Evolutionary conservation across 208 protist species (phyloP).

Genomic region (Kentomonas sorsogonicus): DNA sequence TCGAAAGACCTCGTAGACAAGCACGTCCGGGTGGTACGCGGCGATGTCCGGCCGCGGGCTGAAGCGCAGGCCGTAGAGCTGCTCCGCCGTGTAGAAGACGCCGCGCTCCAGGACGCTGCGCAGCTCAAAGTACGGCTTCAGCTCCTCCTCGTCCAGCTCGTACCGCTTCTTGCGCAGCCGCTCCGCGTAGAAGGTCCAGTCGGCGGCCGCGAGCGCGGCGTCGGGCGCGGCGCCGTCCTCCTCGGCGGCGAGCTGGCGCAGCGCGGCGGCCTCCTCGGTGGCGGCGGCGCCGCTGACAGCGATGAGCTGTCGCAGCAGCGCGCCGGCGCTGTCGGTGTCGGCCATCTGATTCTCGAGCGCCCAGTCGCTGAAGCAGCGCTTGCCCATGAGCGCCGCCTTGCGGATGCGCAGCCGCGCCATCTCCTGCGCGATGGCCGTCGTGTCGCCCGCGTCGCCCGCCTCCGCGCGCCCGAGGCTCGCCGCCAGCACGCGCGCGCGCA

Average conservation of each 20-base stretch:
- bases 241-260: slow-evolving; percentile 18
- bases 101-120: slow-evolving; percentile 39
- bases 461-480: slow-evolving; percentile 24
- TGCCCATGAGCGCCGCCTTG: slow-evolving; percentile 39
- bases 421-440: slow-evolving; percentile 20
- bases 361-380: slow-evolving; percentile 48
- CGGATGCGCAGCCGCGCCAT: slow-evolving; percentile 28
- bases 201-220: slow-evolving; percentile 32
- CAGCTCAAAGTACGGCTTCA: slow-evolving; percentile 55
- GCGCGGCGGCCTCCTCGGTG: slow-evolving; percentile 24
- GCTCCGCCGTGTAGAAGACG: slow-evolving; percentile 44
- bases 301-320: slow-evolving; percentile 23
- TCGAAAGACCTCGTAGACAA: slow-evolving; percentile 38
- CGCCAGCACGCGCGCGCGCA: slow-evolving; percentile 33
- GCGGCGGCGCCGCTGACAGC: slow-evolving; percentile 1
- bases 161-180: slow-evolving; percentile 35
- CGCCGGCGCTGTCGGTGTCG: slow-evolving; percentile 16
- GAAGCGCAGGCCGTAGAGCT: slow-evolving; percentile 49
- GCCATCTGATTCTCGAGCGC: slow-evolving; percentile 46
- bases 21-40: slow-evolving; percentile 39
- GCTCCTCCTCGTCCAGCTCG: slow-evolving; percentile 40
- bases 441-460: slow-evolving; percentile 27
- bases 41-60: slow-evolving; percentile 34
- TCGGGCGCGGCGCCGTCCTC: slow-evolving; percentile 24
- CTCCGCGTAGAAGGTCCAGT: slow-evolving; percentile 47